These are phyloP conservation scores for Phialocephala sp. DNA, from an alignment of 2,329 filamentous ascomycete species.

Conservation along the genomic window DNA sequence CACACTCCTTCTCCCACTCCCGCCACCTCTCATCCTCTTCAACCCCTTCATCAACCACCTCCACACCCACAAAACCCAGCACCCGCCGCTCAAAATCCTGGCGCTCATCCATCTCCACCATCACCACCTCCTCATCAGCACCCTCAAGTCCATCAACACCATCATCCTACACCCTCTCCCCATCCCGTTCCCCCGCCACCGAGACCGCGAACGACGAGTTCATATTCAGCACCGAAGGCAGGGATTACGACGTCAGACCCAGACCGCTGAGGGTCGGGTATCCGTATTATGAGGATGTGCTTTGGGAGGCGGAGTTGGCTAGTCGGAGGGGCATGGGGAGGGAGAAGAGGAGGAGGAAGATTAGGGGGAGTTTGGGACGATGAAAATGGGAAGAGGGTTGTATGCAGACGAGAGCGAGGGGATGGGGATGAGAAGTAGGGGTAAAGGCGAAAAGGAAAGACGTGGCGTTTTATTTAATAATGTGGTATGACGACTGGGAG, in stretches of 20 bases:
- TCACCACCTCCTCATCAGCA: neutral
- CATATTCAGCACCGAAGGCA: neutral
- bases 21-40: neutral
- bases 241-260: neutral
- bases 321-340: neutral
- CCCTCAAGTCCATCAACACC: neutral
- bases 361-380: slow-evolving; percentile 7
- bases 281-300: slow-evolving; percentile 16
- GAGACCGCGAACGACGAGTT: neutral
- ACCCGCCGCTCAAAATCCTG: neutral
- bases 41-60: neutral
- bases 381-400: neutral
- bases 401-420: too few relatives aligned
- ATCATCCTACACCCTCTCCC: neutral
- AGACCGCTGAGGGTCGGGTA: slow-evolving; percentile 9
- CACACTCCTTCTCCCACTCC: neutral
- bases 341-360: slow-evolving; percentile 11
- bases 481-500: too few relatives aligned
- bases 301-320: slow-evolving; percentile 4
- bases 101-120: neutral
- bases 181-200: neutral
- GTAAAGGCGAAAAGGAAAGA: too few relatives aligned
- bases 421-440: neutral
- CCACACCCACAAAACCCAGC: neutral
- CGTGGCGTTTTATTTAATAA: neutral